Evolutionary conservation across 2,329 filamentous ascomycete species (phyloP).

Genomic region (Coniochaeta pulveracea): DNA sequence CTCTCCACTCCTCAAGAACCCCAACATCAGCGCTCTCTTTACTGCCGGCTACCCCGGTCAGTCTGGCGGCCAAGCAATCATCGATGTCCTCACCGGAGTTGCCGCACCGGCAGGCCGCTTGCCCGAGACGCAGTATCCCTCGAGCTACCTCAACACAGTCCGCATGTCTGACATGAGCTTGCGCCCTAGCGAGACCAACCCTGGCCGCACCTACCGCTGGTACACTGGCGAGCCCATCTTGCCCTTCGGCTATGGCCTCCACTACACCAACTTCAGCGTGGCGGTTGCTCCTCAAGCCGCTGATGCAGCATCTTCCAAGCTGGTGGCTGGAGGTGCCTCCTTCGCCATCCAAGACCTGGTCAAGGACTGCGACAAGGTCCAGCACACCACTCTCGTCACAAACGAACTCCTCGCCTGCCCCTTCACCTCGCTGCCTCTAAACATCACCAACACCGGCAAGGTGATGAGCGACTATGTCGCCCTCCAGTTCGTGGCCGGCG

Average conservation of each 20-base stretch:
- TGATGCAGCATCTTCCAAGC: neutral
- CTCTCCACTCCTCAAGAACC: slow-evolving; percentile 31
- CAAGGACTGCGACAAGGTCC: slow-evolving; percentile 18
- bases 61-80: slow-evolving; percentile 41
- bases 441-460: slow-evolving; percentile 34
- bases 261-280: slow-evolving; percentile 43
- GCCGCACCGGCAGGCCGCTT: slow-evolving; percentile 40
- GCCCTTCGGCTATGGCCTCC: slow-evolving; percentile 43
- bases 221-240: slow-evolving; percentile 33
- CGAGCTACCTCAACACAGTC: slow-evolving; percentile 34
- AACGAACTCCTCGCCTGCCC: slow-evolving; percentile 28
- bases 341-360: slow-evolving; percentile 23
- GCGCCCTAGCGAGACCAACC: slow-evolving; percentile 25
- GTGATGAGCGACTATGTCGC: slow-evolving; percentile 39
- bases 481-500: slow-evolving; percentile 34
- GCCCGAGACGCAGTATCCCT: slow-evolving; percentile 45
- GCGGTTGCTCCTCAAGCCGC: slow-evolving; percentile 6
- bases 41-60: slow-evolving; percentile 52
- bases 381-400: slow-evolving; percentile 4
- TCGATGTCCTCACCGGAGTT: slow-evolving; percentile 40
- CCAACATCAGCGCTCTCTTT: slow-evolving; percentile 36
- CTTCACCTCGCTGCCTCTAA: slow-evolving; percentile 26
- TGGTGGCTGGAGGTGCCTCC: slow-evolving; percentile 3
- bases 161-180: slow-evolving; percentile 46
- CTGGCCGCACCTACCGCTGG: slow-evolving; percentile 49